Base-by-base conservation (phyloP, 2,329 filamentous ascomycete species). In the Trichoderma atroviride region DNA sequence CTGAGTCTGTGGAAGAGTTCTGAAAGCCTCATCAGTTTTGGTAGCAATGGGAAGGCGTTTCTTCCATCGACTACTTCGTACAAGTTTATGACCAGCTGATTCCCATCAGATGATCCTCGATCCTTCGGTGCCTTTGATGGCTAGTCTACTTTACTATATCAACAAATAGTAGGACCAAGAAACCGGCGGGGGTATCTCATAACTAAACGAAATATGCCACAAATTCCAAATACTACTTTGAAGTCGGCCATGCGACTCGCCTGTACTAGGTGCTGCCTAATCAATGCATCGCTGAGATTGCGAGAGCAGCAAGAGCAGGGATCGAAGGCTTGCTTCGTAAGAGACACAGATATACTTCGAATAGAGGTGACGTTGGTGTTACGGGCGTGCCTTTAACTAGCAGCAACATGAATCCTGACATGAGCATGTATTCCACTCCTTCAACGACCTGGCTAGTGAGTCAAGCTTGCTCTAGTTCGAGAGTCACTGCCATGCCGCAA, bases 311-410 rank as follows among this genome's bases (percentile, higher is more conserved):
- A 56, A 24, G 33, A 24, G 5, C 52, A 33, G 19, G 62, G 52
- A 47, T 43, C 24, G 5, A 19, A 33, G 27, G 19, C 7, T 67
- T 7, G 40, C 29, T 27, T 35, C 56, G 10, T 10, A 31, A 37
- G 33, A 11, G 33, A 14, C 29, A 58, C 29, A 50, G 10, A 13
- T 50, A 50, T 19, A 31, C 22, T 29, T 50, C 35, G 22, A 58
- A 35, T 33, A 37, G 22, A 40, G 43, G 22, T 22, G 2, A 3
- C 24, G 1, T 37, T 37, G 22, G 24, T 60, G 16, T 52, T n/a
- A 61, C 24, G 33, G 65, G 65, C 14, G 65, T 68, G 57, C 24
- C 65, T 47, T 37, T 61, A 68, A 27, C 29, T 5, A 64, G 33
- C 22, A 57, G 27, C 5, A 47, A 16, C n/a, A n/a, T 24, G 33